Evolutionary conservation across 495 filamentous ascomycete species (phyloP).

Genomic region (Penicillium tannophilum): DNA sequence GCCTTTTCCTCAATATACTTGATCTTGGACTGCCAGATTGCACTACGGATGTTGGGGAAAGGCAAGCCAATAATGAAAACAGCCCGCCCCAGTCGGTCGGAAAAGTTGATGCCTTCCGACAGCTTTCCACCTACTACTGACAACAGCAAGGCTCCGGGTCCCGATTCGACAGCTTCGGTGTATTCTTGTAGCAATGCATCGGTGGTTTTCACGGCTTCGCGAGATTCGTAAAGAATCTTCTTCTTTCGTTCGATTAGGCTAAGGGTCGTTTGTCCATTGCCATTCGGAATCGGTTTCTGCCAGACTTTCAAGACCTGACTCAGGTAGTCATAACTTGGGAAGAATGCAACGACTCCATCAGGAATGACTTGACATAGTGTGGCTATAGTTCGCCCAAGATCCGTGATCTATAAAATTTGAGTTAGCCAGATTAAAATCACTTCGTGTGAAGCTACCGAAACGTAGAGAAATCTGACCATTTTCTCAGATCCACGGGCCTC

Average conservation of each 20-base stretch:
- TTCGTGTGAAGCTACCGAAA: not conserved
- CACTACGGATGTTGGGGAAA: constrained; percentile 86
- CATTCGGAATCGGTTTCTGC: constrained; percentile 49
- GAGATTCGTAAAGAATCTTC: constrained; percentile 63
- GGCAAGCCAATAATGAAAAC: constrained; percentile 89
- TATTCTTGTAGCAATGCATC: constrained; percentile 76
- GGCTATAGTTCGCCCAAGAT: constrained; percentile 72
- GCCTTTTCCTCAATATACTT: constrained; percentile 80
- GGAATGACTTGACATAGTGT: constrained; percentile 74
- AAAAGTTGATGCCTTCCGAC: constrained; percentile 98
- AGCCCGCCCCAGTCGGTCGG: constrained; percentile 83
- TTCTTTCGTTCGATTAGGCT: constrained; percentile 58
- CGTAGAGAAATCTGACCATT: constrained; percentile 44
- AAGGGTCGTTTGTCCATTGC: constrained; percentile 33
- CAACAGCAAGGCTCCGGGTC: constrained; percentile 79
- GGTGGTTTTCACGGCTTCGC: constrained; percentile 49
- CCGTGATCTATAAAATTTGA: constrained; percentile 58
- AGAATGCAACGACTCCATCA: constrained; percentile 94
- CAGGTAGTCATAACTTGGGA: constrained; percentile 91
- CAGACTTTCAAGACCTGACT: constrained; percentile 70
- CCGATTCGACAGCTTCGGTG: constrained; percentile 62
- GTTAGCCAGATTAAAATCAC: constrained; percentile 2
- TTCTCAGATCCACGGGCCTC: constrained; percentile 64
- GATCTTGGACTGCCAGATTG: constrained; percentile 90
- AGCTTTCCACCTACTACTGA: constrained; percentile 94